A percentile compares a stretch with the other conserved stretches of the same genome.
These are phyloP conservation scores for Suillus fuscotomentosus DNA, from an alignment of 768 basidiomycete species.

Conservation along the genomic window DNA sequence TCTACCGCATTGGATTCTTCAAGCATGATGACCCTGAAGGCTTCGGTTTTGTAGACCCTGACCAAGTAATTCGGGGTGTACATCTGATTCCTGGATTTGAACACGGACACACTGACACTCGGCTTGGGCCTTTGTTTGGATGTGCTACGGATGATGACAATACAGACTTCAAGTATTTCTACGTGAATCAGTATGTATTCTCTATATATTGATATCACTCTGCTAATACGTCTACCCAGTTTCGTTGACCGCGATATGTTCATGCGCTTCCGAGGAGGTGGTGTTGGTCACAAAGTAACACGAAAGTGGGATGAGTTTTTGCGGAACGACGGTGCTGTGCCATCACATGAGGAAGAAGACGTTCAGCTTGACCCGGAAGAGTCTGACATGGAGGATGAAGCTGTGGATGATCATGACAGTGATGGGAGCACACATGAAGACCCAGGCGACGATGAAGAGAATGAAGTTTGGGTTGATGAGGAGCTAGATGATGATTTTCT, in stretches of 20 bases:
- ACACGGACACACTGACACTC: constrained; percentile 16
- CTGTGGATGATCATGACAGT: background rate
- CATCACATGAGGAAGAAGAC: constrained; percentile 1
- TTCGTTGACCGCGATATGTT: constrained; percentile 37
- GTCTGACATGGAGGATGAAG: background rate
- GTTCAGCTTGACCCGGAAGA: background rate
- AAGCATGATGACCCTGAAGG: constrained; percentile 21
- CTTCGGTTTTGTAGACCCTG: constrained; percentile 48
- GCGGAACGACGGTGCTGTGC: constrained; percentile 20
- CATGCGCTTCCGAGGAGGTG: constrained; percentile 29
- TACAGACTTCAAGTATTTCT: constrained; percentile 30
- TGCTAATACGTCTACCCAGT: constrained; percentile 15
- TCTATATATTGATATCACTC: background rate
- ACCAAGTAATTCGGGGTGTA: constrained; percentile 33
- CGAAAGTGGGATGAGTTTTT: constrained; percentile 7
- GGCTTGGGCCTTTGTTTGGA: constrained; percentile 9
- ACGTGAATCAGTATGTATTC: constrained; percentile 31
- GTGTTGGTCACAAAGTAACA: constrained; percentile 26
- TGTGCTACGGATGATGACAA: constrained; percentile 11
- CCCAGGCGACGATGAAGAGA: background rate
- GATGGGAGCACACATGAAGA: background rate
- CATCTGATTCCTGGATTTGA: constrained; percentile 44
- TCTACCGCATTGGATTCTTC: constrained; percentile 42
- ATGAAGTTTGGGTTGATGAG: background rate
- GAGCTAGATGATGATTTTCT: constrained; percentile 1